Conservation (phyloP, 78 protist species). For the Dictyostelium firmibasis region DNA sequence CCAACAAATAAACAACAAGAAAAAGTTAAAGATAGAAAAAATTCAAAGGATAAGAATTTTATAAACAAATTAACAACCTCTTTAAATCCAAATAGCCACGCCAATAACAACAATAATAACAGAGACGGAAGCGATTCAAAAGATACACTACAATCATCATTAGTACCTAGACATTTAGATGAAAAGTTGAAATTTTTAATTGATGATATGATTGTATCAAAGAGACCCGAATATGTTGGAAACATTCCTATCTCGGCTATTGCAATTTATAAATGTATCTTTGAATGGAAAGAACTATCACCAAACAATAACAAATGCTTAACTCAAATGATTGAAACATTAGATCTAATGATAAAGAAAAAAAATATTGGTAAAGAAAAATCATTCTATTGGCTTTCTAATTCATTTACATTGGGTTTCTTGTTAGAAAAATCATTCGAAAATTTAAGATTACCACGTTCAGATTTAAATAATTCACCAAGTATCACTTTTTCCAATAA, state of each 20-base stretch:
- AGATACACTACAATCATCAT: slow-evolving; percentile 20
- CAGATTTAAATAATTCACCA: neutral
- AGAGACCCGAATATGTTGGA: slow-evolving; percentile 59
- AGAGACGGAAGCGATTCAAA: neutral
- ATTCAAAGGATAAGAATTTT: slow-evolving; percentile 2
- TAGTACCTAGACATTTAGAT: slow-evolving; percentile 43
- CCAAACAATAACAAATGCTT: slow-evolving; percentile 46
- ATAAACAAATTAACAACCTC: neutral
- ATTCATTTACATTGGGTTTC: neutral
- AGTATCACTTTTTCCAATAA: neutral
- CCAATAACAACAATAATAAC: neutral
- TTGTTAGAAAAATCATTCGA: slow-evolving; percentile 14
- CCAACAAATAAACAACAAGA: neutral
- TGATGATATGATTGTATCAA: slow-evolving; percentile 59
- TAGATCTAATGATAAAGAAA: slow-evolving; percentile 21
- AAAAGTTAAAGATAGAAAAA: neutral
- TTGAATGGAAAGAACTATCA: slow-evolving; percentile 67
- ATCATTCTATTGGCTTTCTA: slow-evolving; percentile 70
- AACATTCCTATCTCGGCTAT: slow-evolving; percentile 33
- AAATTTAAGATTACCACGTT: neutral
- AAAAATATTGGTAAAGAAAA: slow-evolving; percentile 65
- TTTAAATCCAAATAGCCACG: neutral
- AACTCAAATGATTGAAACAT: slow-evolving; percentile 7
- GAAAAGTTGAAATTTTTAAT: slow-evolving; percentile 23
- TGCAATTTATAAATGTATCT: slow-evolving; percentile 48